Evolutionary conservation across 495 filamentous ascomycete species (phyloP).

Genomic region (Hypomontagnella submonticulosa): DNA sequence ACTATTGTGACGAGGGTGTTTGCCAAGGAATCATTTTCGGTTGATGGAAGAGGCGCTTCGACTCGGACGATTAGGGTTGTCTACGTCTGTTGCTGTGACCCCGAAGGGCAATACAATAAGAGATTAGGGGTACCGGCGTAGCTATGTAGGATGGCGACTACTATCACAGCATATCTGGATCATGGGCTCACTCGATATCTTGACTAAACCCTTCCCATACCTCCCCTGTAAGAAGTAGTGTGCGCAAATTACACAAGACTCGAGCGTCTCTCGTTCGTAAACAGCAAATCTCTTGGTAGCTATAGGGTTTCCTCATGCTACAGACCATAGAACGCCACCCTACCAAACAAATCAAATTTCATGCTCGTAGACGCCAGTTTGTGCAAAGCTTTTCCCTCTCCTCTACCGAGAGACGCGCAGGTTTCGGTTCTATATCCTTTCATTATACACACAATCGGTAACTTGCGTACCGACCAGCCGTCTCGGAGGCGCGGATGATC

Average conservation of each 20-base stretch:
- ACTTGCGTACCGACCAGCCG: conserved; percentile 82
- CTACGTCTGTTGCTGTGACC: too few relatives aligned
- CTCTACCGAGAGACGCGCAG: conserved; percentile 1
- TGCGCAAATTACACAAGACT: conserved; percentile 7
- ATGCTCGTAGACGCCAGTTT: conserved; percentile 41
- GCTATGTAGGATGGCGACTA: too few relatives aligned
- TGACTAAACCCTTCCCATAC: background rate
- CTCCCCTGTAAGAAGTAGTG: background rate
- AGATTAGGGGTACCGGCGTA: too few relatives aligned
- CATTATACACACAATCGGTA: conserved; percentile 67
- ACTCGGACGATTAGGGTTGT: too few relatives aligned
- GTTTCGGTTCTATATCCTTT: background rate
- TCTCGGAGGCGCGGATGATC: conserved; percentile 88
- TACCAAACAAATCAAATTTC: conserved; percentile 41
- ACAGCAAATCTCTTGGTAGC: conserved; percentile 17
- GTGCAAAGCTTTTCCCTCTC: conserved; percentile 15
- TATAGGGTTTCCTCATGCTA: conserved; percentile 6
- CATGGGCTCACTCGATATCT: too few relatives aligned
- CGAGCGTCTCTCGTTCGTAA: conserved; percentile 15
- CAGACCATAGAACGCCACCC: conserved; percentile 37
- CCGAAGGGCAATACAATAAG: too few relatives aligned
- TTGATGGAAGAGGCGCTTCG: too few relatives aligned
- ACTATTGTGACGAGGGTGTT: too few relatives aligned
- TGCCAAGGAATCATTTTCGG: too few relatives aligned
- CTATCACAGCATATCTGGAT: background rate